Base-by-base conservation (phyloP, 139 green algal species). In the Limnomonas spitsbergensis region DNA sequence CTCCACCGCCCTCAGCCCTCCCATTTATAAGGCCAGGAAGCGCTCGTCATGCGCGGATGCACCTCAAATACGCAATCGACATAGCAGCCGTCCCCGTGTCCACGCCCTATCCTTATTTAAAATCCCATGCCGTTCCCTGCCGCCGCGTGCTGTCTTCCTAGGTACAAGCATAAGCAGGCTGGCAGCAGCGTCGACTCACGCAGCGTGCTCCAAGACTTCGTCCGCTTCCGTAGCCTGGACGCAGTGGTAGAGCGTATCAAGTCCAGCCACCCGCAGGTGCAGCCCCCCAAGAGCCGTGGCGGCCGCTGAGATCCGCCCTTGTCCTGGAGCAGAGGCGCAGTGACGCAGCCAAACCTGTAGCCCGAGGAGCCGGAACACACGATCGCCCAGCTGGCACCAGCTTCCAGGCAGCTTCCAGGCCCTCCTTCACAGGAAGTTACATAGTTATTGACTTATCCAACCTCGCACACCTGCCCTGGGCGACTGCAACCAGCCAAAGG, bases 141-240 rank as follows among this genome's bases (percentile, higher is more conserved):
- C n/a, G n/a, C n/a, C n/a, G n/a, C n/a, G n/a, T n/a, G n/a, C n/a
- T n/a, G n/a, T n/a, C n/a, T n/a, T n/a, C n/a, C n/a, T n/a, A n/a
- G n/a, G n/a, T 85, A 89, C 81, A 88, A 88, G 68, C 77, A 88
- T 69, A 80, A 82, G 56, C 84, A 86, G 38, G 71, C 53, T 20
- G 75, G 80, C 36, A 66, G 78, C 1, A 40, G 71, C n/a, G 77
- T 80, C 7, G 69, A 83, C 36, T 75, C 73, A 34, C 40, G 82
- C 29, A 72, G 38, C 4, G 80, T 86, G 20, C 42, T 86, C 3
- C 71, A 53, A 69, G 84, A 88, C 38, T 84, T 84, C 56, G 66
- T 74, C 14, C 75, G 84, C 34, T 88, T 81, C 66, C 74, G 80
- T 27, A 80, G 80, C 69, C 70, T 88, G 20, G 69, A 77, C 2